phyloP scores from a whole-genome alignment of 2,329 filamentous ascomycete genomes.

The Cytospora paraplurivora region DNA sequence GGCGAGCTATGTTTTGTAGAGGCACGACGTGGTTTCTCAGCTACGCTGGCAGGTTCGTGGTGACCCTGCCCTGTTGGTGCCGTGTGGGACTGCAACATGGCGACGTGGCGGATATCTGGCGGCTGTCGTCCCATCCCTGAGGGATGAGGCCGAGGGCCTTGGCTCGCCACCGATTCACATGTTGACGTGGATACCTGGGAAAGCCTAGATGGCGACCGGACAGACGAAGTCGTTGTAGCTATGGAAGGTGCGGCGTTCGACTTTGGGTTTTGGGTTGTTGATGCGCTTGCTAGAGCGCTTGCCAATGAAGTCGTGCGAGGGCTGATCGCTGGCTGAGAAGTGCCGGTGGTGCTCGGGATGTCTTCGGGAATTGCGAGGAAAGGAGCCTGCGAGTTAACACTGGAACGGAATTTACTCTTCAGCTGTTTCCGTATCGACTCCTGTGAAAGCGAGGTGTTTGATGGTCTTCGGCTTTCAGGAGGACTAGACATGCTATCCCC shows the following conservation, averaged over 20 bases:
- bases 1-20: conserved; percentile 32
- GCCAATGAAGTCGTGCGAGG: conserved; percentile 38
- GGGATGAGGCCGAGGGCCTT: conserved; percentile 22
- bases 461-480: conserved; percentile 24
- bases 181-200: conserved; percentile 32
- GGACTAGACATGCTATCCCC: conserved; percentile 31
- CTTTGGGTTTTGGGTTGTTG: conserved; percentile 35
- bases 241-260: conserved; percentile 37
- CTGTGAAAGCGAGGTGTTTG: conserved; percentile 21
- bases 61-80: conserved; percentile 16
- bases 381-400: conserved; percentile 44
- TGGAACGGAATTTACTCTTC: conserved; percentile 38
- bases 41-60: conserved; percentile 15
- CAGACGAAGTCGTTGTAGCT: conserved; percentile 41
- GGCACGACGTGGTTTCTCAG: conserved; percentile 23
- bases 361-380: conserved; percentile 46
- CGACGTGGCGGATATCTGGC: conserved; percentile 23
- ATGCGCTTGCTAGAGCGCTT: conserved; percentile 27
- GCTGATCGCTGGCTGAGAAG: conserved; percentile 31
- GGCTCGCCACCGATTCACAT: conserved; percentile 18
- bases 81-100: conserved; percentile 23
- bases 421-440: conserved; percentile 23
- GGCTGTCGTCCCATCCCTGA: conserved; percentile 4
- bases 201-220: conserved; percentile 37
- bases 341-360: conserved; percentile 29